Evolutionary conservation across 768 basidiomycete species (phyloP).

Genomic region (Lyophyllum atratum): DNA sequence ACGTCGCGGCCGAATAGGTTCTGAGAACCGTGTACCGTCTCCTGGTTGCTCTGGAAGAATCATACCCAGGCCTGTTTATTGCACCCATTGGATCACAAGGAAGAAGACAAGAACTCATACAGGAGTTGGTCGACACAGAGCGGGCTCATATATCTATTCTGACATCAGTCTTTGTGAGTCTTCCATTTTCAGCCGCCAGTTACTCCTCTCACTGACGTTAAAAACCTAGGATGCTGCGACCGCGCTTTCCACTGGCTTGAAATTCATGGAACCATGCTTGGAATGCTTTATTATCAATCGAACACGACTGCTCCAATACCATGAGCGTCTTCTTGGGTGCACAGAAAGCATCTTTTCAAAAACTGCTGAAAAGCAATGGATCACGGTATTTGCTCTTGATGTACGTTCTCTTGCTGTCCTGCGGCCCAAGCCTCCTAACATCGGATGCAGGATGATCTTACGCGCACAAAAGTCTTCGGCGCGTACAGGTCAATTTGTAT

Average conservation of each 20-base stretch:
- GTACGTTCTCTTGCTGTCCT: slow-evolving; percentile 1
- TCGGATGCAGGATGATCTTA: slow-evolving; percentile 21
- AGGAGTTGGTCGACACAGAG: slow-evolving; percentile 36
- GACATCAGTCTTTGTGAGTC: slow-evolving; percentile 30
- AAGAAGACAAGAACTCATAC: slow-evolving; percentile 25
- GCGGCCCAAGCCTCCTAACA: not conserved
- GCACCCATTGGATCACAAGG: slow-evolving; percentile 25
- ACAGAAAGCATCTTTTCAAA: slow-evolving; percentile 12
- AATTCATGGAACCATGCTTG: slow-evolving; percentile 18
- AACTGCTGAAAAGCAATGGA: slow-evolving; percentile 16
- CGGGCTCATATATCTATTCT: slow-evolving; percentile 29
- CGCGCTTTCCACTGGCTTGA: slow-evolving; percentile 23
- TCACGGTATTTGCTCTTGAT: slow-evolving; percentile 21
- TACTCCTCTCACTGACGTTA: not conserved
- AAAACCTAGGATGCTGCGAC: slow-evolving; percentile 31
- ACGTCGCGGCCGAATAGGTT: slow-evolving; percentile 23
- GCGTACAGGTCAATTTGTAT: slow-evolving; percentile 40
- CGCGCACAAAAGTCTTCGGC: slow-evolving; percentile 28
- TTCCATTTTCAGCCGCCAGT: not conserved
- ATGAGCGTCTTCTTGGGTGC: slow-evolving; percentile 17
- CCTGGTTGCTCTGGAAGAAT: slow-evolving; percentile 33
- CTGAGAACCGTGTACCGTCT: slow-evolving; percentile 36
- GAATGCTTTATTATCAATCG: slow-evolving; percentile 23
- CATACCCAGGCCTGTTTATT: slow-evolving; percentile 37
- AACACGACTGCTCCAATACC: slow-evolving; percentile 21